Percentiles rank a stretch among this genome's conserved stretches.
Evolutionary conservation across 257 asterid species (phyloP).

Genomic region (Nicotiana obtusifolia): DNA sequence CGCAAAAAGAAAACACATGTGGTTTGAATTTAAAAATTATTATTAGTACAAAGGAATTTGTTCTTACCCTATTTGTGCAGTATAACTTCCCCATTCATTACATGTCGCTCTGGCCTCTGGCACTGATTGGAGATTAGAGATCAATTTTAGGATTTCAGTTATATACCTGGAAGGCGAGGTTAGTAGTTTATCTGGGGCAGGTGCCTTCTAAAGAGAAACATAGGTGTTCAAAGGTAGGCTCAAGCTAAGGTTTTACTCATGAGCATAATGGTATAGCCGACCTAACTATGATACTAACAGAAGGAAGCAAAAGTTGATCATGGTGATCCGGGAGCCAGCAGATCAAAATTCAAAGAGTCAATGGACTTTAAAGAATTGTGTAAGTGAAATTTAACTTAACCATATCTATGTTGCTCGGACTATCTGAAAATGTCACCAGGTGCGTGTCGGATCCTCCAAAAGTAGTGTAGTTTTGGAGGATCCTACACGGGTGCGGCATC

Average conservation of each 20-base stretch:
- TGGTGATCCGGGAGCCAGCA: neutral
- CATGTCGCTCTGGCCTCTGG: too few species aligned
- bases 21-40: too few species aligned
- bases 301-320: neutral
- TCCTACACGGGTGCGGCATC: too few species aligned
- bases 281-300: neutral
- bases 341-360: neutral
- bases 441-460: too few species aligned
- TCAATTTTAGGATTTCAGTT: neutral
- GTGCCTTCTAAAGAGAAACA: neutral
- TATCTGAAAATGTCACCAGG: too few species aligned
- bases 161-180: neutral
- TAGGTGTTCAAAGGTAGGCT: neutral
- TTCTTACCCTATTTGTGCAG: too few species aligned
- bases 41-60: too few species aligned
- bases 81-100: too few species aligned
- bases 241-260: neutral
- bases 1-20: too few species aligned
- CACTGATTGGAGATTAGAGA: neutral
- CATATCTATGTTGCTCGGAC: too few species aligned
- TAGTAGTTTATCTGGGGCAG: neutral
- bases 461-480: too few species aligned
- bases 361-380: neutral
- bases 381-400: neutral
- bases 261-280: neutral